Percentiles rank a stretch among this genome's conserved stretches.
Evolutionary conservation across 169 alveolate genomes (phyloP).

Genomic region (Cryptosporidium viatorum): DNA sequence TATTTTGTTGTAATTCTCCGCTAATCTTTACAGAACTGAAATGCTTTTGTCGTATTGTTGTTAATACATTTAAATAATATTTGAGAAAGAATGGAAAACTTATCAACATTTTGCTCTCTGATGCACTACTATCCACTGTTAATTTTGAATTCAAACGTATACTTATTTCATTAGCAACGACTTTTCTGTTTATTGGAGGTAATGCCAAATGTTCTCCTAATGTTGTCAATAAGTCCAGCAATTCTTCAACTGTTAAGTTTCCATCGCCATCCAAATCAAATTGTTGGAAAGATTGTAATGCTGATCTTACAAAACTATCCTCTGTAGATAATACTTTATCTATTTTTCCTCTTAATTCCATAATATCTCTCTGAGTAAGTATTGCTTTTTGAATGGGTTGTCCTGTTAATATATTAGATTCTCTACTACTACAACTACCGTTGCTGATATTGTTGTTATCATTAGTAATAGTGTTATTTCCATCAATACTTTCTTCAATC

Average conservation of each 20-base stretch:
- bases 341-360: conserved; percentile 29
- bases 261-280: conserved; percentile 57
- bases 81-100: conserved; percentile 47
- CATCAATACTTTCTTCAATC: background rate
- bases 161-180: conserved; percentile 51
- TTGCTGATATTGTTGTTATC: background rate
- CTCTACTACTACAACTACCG: background rate
- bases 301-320: conserved; percentile 27
- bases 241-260: conserved; percentile 38
- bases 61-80: conserved; percentile 33
- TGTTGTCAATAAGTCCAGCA: conserved; percentile 48
- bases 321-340: conserved; percentile 49
- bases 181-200: conserved; percentile 66
- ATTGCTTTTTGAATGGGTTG: conserved; percentile 48
- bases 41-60: conserved; percentile 50
- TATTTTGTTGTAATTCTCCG: conserved; percentile 3
- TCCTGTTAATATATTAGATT: conserved; percentile 11
- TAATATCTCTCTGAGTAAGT: conserved; percentile 32
- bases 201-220: conserved; percentile 60
- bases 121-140: conserved; percentile 20
- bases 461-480: too few species aligned
- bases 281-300: conserved; percentile 34
- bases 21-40: background rate
- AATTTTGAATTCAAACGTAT: conserved; percentile 33
- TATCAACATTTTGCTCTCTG: conserved; percentile 18